phyloP scores from a whole-genome alignment of 1,139 yeast genomes.

The Spathaspora jeffriesii region DNA sequence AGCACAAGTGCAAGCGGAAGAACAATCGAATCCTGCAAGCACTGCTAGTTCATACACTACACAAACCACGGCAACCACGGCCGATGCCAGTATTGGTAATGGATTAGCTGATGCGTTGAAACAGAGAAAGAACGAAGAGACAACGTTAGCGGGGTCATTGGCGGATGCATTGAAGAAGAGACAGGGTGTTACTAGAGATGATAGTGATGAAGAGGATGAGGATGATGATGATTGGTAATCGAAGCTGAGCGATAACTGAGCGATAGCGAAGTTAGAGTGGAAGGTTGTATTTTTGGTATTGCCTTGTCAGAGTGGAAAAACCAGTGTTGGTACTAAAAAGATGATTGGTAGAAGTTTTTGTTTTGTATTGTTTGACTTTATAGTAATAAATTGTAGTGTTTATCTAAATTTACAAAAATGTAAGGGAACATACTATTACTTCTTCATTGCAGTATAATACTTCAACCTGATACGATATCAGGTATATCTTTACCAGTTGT shows the following conservation, averaged over 20 bases:
- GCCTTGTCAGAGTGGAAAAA: too few relatives aligned
- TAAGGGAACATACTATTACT: too few relatives aligned
- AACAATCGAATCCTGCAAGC: slow-evolving; percentile 11
- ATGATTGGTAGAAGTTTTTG: too few relatives aligned
- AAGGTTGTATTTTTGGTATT: too few relatives aligned
- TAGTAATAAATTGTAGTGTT: too few relatives aligned
- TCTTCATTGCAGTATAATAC: too few relatives aligned
- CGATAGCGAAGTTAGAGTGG: too few relatives aligned
- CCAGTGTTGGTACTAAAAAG: too few relatives aligned
- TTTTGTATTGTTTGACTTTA: not conserved
- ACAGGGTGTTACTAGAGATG: slow-evolving; percentile 74
- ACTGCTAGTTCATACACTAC: slow-evolving; percentile 13
- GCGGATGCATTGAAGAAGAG: slow-evolving; percentile 89
- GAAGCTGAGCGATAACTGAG: too few relatives aligned
- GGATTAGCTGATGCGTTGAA: slow-evolving; percentile 77
- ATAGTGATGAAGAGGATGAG: slow-evolving; percentile 76
- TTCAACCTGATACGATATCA: too few relatives aligned
- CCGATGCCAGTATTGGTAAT: slow-evolving; percentile 43
- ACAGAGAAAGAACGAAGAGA: slow-evolving; percentile 66
- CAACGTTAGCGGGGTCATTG: slow-evolving; percentile 75
- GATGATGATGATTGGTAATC: slow-evolving; percentile 55
- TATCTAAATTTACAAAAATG: too few relatives aligned
- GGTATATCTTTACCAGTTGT: not conserved
- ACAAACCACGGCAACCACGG: slow-evolving; percentile 12
- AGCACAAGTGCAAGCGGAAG: slow-evolving; percentile 15